These are phyloP conservation scores for Hortaea werneckii DNA, from an alignment of 2,329 filamentous ascomycete species.

Conservation along the genomic window DNA sequence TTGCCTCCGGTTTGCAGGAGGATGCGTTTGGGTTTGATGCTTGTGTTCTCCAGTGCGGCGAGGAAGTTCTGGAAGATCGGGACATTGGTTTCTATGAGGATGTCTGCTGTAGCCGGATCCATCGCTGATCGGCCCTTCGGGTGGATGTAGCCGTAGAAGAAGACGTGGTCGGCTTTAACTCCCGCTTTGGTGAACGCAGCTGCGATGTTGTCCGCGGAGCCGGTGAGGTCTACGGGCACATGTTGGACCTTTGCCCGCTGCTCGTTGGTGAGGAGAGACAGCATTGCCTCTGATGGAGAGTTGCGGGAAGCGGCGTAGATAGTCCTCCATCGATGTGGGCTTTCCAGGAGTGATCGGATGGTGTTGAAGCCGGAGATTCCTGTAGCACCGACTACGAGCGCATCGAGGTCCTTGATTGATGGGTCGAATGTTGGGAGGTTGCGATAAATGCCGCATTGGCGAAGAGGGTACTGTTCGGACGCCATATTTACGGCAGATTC, in stretches of 20 bases:
- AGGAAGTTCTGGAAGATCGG: neutral
- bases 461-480: neutral
- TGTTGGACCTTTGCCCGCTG: neutral
- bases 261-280: neutral
- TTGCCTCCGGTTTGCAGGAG: slow-evolving; percentile 41
- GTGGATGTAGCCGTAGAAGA: slow-evolving; percentile 43
- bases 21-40: slow-evolving; percentile 35
- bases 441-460: slow-evolving; percentile 33
- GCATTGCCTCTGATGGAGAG: neutral
- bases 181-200: slow-evolving; percentile 17
- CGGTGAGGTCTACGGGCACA: neutral
- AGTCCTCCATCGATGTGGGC: slow-evolving; percentile 37
- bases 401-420: slow-evolving; percentile 32
- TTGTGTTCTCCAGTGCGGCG: slow-evolving; percentile 22
- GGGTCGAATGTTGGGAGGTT: slow-evolving; percentile 36
- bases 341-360: slow-evolving; percentile 34
- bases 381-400: slow-evolving; percentile 41
- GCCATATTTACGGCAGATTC: too few species aligned
- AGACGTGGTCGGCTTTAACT: slow-evolving; percentile 33
- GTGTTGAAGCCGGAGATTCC: slow-evolving; percentile 41
- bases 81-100: neutral
- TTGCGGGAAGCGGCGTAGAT: slow-evolving; percentile 33
- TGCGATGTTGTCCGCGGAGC: neutral
- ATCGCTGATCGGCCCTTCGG: slow-evolving; percentile 11
- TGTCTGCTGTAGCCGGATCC: slow-evolving; percentile 33